Conservation (phyloP, 768 basidiomycete species). For the Tubosaeta sp. region DNA sequence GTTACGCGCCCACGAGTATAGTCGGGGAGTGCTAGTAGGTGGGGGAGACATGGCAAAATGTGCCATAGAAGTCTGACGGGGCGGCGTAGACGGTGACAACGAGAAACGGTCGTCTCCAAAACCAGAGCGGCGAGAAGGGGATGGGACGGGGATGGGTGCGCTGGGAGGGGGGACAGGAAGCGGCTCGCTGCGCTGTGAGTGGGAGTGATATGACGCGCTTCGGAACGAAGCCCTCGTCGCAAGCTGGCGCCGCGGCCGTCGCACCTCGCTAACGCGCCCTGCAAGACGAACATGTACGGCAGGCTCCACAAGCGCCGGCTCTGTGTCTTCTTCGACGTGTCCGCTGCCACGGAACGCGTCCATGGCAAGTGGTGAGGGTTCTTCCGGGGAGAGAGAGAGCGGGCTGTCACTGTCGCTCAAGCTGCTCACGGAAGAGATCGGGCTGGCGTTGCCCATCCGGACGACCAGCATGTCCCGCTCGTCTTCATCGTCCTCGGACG, state of each 20-base stretch:
- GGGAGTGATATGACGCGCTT: neutral
- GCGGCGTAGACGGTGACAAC: constrained; percentile 31
- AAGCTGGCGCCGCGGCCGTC: constrained; percentile 5
- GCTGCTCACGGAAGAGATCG: constrained; percentile 38
- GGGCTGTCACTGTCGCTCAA: constrained; percentile 48
- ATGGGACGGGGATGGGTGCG: constrained; percentile 30
- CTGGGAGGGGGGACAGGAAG: constrained; percentile 21
- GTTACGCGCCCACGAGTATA: constrained; percentile 51
- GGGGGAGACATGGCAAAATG: constrained; percentile 46
- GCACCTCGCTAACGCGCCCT: constrained; percentile 4
- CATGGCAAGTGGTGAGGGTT: constrained; percentile 37
- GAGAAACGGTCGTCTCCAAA: constrained; percentile 18
- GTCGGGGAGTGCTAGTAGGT: constrained; percentile 51
- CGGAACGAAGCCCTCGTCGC: neutral
- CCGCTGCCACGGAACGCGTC: constrained; percentile 31
- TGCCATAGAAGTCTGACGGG: constrained; percentile 20
- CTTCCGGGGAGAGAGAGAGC: constrained; percentile 42
- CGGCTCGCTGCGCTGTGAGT: constrained; percentile 3
- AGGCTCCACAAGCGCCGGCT: constrained; percentile 5
- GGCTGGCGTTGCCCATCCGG: constrained; percentile 32
- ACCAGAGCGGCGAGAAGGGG: constrained; percentile 16
- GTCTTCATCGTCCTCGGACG: constrained; percentile 25
- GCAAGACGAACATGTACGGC: constrained; percentile 24
- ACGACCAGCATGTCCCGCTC: constrained; percentile 31
- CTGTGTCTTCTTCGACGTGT: constrained; percentile 18